These are phyloP conservation scores for Apiospora rasikravindrae DNA, from an alignment of 2,329 filamentous ascomycete genomes.

Conservation along the genomic window DNA sequence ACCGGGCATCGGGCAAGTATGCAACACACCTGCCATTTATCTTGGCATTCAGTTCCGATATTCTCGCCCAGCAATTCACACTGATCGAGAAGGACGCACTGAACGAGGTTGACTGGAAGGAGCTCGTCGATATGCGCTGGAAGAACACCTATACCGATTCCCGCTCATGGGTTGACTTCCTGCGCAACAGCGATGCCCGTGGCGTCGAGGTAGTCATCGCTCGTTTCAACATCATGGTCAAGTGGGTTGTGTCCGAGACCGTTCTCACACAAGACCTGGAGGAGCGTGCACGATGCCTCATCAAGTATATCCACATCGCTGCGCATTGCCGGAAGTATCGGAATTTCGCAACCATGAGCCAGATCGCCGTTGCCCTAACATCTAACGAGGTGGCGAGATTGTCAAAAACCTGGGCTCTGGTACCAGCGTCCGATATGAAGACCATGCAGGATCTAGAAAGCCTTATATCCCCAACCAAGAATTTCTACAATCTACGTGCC, in stretches of 20 bases:
- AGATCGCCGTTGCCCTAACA: constrained; percentile 77
- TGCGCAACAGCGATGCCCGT: constrained; percentile 72
- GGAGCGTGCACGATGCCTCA: constrained; percentile 76
- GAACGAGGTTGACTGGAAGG: constrained; percentile 88
- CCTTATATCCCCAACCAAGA: constrained; percentile 76
- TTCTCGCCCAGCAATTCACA: constrained; percentile 82
- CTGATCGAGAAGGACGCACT: constrained; percentile 86
- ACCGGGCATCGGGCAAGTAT: constrained; percentile 40
- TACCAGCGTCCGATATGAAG: constrained; percentile 68
- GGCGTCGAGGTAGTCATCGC: constrained; percentile 86
- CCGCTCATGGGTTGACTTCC: constrained; percentile 82
- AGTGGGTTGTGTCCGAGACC: constrained; percentile 83
- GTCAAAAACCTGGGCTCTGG: constrained; percentile 71
- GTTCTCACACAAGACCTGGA: constrained; percentile 74
- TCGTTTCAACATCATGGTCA: constrained; percentile 86
- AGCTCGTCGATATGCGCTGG: constrained; percentile 84
- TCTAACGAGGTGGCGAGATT: constrained; percentile 75
- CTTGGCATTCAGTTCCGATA: constrained; percentile 78
- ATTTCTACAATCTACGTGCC: constrained; percentile 76
- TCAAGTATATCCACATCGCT: constrained; percentile 84
- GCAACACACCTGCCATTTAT: constrained; percentile 78
- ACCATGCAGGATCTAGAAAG: constrained; percentile 72
- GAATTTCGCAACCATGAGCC: constrained; percentile 85
- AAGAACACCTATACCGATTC: constrained; percentile 70
- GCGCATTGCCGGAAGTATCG: constrained; percentile 75